A percentile compares a stretch with the other conserved stretches of the same genome.
Conservation (phyloP, 2,329 filamentous ascomycete genomes). For the Onygenales sp. region DNA sequence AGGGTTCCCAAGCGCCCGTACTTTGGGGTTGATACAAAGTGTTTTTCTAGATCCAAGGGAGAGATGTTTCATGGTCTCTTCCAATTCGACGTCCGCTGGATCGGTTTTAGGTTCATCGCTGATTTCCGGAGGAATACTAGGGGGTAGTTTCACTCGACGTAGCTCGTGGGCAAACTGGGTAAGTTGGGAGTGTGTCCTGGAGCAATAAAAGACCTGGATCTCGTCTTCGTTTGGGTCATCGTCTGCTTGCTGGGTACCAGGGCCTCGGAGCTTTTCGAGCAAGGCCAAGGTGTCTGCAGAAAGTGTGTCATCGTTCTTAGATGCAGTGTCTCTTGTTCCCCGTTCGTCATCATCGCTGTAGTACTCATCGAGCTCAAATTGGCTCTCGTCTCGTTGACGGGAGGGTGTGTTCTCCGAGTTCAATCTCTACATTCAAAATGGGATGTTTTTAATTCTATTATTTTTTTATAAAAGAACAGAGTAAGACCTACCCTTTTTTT, state of each 20-base stretch:
- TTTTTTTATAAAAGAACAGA: background rate
- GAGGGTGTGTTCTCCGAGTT: constrained; percentile 11
- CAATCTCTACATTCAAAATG: constrained; percentile 18
- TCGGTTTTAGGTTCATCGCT: constrained; percentile 14
- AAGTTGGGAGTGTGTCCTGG: constrained; percentile 83
- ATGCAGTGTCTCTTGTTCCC: constrained; percentile 15
- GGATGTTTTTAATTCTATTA: background rate
- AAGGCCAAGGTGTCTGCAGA: constrained; percentile 68
- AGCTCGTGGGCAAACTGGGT: constrained; percentile 81
- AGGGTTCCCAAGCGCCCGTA: constrained; percentile 57
- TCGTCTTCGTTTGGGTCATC: constrained; percentile 49
- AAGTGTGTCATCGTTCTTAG: constrained; percentile 38
- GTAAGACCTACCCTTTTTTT: constrained; percentile 34
- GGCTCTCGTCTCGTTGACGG: constrained; percentile 46
- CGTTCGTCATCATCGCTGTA: constrained; percentile 50
- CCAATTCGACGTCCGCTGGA: constrained; percentile 17
- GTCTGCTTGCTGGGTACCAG: constrained; percentile 28
- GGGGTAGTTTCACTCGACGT: constrained; percentile 64
- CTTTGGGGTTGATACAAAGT: constrained; percentile 78
- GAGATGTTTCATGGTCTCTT: constrained; percentile 66
- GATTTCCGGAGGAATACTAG: constrained; percentile 50
- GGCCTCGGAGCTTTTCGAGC: constrained; percentile 52
- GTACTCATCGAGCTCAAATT: constrained; percentile 69
- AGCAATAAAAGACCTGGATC: constrained; percentile 84
- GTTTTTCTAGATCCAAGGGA: constrained; percentile 80